Conservation (phyloP, 805 yeast genomes). For the Pichia rugopelliculosa region DNA sequence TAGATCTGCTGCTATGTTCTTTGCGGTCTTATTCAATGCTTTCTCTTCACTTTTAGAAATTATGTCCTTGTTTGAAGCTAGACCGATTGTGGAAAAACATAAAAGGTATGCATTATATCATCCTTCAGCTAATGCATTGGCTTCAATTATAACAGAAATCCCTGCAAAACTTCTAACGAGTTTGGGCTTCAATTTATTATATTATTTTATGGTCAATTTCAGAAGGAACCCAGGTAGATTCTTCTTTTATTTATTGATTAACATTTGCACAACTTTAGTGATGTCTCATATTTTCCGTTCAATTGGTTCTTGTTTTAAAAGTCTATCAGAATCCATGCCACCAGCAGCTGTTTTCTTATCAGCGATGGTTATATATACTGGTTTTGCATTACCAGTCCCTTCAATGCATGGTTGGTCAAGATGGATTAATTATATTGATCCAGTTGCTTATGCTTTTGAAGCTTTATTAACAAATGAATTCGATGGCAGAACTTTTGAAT, state of each 20-base stretch:
- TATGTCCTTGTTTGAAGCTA: slow-evolving; percentile 44
- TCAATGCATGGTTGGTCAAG: slow-evolving; percentile 59
- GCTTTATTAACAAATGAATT: slow-evolving; percentile 54
- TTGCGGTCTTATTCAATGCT: slow-evolving; percentile 56
- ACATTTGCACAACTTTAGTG: slow-evolving; percentile 35
- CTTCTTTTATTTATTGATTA: slow-evolving; percentile 44
- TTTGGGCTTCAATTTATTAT: slow-evolving; percentile 40
- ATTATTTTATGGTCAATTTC: slow-evolving; percentile 48
- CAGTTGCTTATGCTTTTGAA: slow-evolving; percentile 53
- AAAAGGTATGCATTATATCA: slow-evolving; percentile 49
- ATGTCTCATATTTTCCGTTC: slow-evolving; percentile 52
- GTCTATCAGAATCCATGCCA: slow-evolving; percentile 49
- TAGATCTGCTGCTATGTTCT: slow-evolving; percentile 61
- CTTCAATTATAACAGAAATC: slow-evolving; percentile 49
- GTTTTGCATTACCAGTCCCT: slow-evolving; percentile 51
- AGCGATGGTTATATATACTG: slow-evolving; percentile 42
- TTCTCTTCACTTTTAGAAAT: slow-evolving; percentile 55
- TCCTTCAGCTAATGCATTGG: slow-evolving; percentile 54
- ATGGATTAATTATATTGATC: slow-evolving; percentile 57
- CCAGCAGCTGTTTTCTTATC: slow-evolving; percentile 47
- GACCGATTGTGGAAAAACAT: slow-evolving; percentile 54
- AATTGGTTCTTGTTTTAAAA: slow-evolving; percentile 41
- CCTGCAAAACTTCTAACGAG: slow-evolving; percentile 44
- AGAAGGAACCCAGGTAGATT: slow-evolving; percentile 46
- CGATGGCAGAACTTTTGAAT: slow-evolving; percentile 36